A percentile compares a stretch with the other conserved stretches of the same genome.
phyloP scores from a whole-genome alignment of 148 eudicot genomes.

The Dysphania ambrosioides region DNA sequence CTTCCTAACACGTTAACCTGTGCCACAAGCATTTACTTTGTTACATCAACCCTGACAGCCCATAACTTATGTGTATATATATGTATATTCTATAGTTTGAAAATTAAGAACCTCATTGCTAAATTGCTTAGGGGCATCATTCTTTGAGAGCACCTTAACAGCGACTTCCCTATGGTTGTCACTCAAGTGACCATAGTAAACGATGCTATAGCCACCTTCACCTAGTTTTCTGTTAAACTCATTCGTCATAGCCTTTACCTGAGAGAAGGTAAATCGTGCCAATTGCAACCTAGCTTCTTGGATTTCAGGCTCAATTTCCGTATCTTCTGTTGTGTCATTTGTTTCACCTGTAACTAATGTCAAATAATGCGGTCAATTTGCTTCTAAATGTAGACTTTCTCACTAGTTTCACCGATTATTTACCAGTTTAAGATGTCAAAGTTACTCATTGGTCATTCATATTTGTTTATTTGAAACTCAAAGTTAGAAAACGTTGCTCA shows the following conservation, averaged over 20 bases:
- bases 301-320: not conserved
- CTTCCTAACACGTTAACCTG: slow-evolving; percentile 36
- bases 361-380: not conserved
- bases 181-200: slow-evolving; percentile 31
- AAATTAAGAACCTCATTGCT: slow-evolving; percentile 31
- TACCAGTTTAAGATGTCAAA: too few species aligned
- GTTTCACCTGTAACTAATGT: not conserved
- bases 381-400: too few species aligned
- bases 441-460: too few species aligned
- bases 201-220: slow-evolving; percentile 41
- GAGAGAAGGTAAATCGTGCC: slow-evolving; percentile 29
- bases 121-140: slow-evolving; percentile 33
- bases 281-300: not conserved
- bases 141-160: slow-evolving; percentile 38
- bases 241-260: slow-evolving; percentile 29
- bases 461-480: too few species aligned
- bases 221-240: slow-evolving; percentile 33
- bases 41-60: not conserved
- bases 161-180: slow-evolving; percentile 36
- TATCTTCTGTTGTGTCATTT: not conserved
- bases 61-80: too few species aligned
- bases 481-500: too few species aligned
- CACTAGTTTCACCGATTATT: too few species aligned
- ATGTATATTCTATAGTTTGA: too few species aligned
- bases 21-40: not conserved